Evolutionary conservation across 1,284 basidiomycete genomes (phyloP), one percentile per base, ranked within the genome.

Genomic region (Mrakiaceae sp.): DNA sequence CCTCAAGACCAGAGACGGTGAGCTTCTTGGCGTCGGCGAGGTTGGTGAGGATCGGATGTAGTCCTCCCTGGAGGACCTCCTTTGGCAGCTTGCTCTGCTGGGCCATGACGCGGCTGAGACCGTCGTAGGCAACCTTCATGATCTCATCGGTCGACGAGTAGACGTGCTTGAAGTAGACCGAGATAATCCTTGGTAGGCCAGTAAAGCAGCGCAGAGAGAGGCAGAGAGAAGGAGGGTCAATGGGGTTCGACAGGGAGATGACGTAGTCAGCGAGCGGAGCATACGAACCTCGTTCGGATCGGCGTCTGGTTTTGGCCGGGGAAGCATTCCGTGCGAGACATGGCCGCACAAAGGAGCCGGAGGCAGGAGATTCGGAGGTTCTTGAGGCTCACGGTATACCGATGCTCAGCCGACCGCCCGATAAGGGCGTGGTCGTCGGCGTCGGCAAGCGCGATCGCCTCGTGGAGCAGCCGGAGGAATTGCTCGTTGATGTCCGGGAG

Each of bases 81-180:
- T 94, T 96, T 0, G 96, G 97, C 61, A 99, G 81, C 68, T 95
- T 87, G 70, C 85, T 88, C 75, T 97, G 93, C 72, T 93, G 88
- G 4, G 84, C 84, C 57, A 98, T 80, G 2, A 97, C 91, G 77
- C 90, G 87, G 68, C 88, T 84, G 57, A 99, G 82, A 60, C 92
- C 92, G 70, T 95, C 90, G 72, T 98, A 93, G 1, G 96, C 94
- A 9, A 93, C 93, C 70, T 95, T 87, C 71, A 98, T 97, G 67
- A 99, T 89, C 72, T 97, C 93, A 11, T 85, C 81, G n/a, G 87
- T 89, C 27, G 86, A 82, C 4, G 94, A 96, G 77, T 99, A 99
- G 55, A 99, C 82, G 12, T 95, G 94, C 78, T 98, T 98, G 83
- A 99, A 99, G 79, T 98, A 98, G 27, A 98, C 90, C 46, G 88